Evolutionary conservation across 2,329 filamentous ascomycete species (phyloP), one percentile per base, ranked within the genome.

Genomic region (Sporothrix protearum): DNA sequence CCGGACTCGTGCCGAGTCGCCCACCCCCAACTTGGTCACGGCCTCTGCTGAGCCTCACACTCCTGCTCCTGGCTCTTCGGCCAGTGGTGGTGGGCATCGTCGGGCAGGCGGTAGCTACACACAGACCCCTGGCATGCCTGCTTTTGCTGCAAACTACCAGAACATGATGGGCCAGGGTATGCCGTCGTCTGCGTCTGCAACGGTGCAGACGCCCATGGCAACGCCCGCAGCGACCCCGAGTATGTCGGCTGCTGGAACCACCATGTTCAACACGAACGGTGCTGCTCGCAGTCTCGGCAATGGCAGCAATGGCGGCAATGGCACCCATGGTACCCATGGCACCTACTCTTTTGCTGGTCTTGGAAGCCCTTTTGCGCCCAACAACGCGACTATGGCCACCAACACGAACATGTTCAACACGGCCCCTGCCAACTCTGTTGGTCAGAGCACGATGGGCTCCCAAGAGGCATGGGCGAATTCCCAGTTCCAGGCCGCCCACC

Each of bases 1-100:
- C 49, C 68, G 61, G 12, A 71, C 57, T 2, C 47, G 30, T 6
- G 71, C 70, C 0, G 55, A 66, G 28, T 66, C 71, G 25, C 69
- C 71, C 1, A 47, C 45, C n/a, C 69, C 71, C n/a, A 36, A 28
- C 14, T 39, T 73, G 2, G 49, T 69, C 33, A 16, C 57, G 8
- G 69, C 57, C 9, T 39, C 59, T 12, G n/a, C n/a, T 5, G 36
- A 19, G 16, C 30, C 55, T 3, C 30, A 42, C 10, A 64, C n/a
- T 14, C 57, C 59, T 14, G 59, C 36, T 5, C n/a, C 59, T 22
- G n/a, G 59, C 16, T 9, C n/a, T 45, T 16, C 22, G 28, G 59
- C n/a, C 36, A 45, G n/a, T 7, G 53, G 53, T 33, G 53, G 25
- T 28, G 53, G 25, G n/a, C 42, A 14, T 47, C 14, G 42, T 47